Conservation (phyloP, 2,329 filamentous ascomycete species). For the Clonostachys sp. region DNA sequence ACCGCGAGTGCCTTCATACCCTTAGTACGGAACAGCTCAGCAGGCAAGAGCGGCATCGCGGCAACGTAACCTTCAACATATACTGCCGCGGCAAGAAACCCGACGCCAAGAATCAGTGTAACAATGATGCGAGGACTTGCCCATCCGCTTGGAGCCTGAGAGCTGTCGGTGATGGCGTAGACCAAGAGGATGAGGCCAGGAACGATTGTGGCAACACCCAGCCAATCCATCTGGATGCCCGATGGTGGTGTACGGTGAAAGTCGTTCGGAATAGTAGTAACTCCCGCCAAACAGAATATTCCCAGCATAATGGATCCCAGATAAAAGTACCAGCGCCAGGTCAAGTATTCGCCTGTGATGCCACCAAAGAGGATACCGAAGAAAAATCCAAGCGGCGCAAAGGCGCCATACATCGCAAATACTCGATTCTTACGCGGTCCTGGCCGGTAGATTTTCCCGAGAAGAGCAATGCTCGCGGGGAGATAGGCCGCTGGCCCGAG, state of each 20-base stretch:
- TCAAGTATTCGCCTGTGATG: slow-evolving; percentile 50
- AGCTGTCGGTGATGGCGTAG: slow-evolving; percentile 63
- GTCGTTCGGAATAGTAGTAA: slow-evolving; percentile 27
- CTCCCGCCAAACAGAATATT: slow-evolving; percentile 45
- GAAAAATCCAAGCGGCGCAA: slow-evolving; percentile 51
- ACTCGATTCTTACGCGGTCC: slow-evolving; percentile 66
- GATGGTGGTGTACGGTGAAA: slow-evolving; percentile 19
- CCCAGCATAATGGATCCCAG: slow-evolving; percentile 41
- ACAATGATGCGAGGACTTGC: slow-evolving; percentile 58
- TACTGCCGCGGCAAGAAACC: slow-evolving; percentile 46
- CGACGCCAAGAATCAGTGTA: slow-evolving; percentile 50
- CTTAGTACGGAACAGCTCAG: slow-evolving; percentile 57
- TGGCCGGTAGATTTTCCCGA: slow-evolving; percentile 61
- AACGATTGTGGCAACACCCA: slow-evolving; percentile 47
- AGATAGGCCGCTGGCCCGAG: slow-evolving; percentile 65
- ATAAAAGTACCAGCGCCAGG: slow-evolving; percentile 67
- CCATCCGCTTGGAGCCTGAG: slow-evolving; percentile 58
- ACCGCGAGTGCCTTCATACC: slow-evolving; percentile 54
- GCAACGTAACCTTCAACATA: slow-evolving; percentile 64
- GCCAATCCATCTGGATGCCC: slow-evolving; percentile 54
- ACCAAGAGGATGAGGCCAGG: slow-evolving; percentile 60
- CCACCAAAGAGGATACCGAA: slow-evolving; percentile 63
- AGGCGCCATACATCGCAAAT: slow-evolving; percentile 51
- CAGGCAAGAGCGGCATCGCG: slow-evolving; percentile 55
- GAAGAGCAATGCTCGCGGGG: slow-evolving; percentile 62